Conservation (phyloP, 2,329 filamentous ascomycete genomes). For the Didymellaceae sp. region DNA sequence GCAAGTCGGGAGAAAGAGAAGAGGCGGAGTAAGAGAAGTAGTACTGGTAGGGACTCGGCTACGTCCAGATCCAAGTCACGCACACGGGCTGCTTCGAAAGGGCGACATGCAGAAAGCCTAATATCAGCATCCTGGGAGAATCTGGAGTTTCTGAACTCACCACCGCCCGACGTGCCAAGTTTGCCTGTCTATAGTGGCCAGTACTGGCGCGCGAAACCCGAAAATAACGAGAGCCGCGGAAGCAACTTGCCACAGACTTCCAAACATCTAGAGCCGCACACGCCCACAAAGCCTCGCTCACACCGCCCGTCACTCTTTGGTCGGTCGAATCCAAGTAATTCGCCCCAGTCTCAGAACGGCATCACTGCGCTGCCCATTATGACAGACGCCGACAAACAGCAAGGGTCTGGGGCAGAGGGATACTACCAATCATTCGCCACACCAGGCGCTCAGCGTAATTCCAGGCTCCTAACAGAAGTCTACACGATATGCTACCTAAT, state of each 20-base stretch:
- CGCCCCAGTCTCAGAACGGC: constrained; percentile 27
- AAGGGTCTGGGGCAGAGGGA: constrained; percentile 15
- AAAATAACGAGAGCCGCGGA: constrained; percentile 1
- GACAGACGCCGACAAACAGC: constrained; percentile 8
- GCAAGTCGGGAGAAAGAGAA: constrained; percentile 8
- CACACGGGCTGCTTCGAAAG: constrained; percentile 16
- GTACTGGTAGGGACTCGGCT: constrained; percentile 11
- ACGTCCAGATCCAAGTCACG: constrained; percentile 7
- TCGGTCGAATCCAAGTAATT: constrained; percentile 9
- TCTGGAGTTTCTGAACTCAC: constrained; percentile 29
- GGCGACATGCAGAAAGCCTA: constrained; percentile 20
- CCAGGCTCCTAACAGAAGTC: constrained; percentile 47
- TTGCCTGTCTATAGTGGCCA: background rate
- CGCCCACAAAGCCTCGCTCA: constrained; percentile 18
- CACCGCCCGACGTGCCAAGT: constrained; percentile 23
- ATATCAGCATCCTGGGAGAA: constrained; percentile 29
- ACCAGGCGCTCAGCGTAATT: constrained; percentile 22
- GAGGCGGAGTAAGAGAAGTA: constrained; percentile 20
- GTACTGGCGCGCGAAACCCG: constrained; percentile 1
- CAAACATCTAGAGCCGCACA: constrained; percentile 10
- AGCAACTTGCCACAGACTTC: constrained; percentile 2
- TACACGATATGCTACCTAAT: constrained; percentile 81
- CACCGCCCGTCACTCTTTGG: constrained; percentile 14
- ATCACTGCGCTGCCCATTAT: constrained; percentile 42
- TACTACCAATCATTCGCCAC: constrained; percentile 21